These are phyloP conservation scores for Ophiostoma novo-ulmi DNA, from an alignment of 2,329 filamentous ascomycete genomes.

Conservation along the genomic window DNA sequence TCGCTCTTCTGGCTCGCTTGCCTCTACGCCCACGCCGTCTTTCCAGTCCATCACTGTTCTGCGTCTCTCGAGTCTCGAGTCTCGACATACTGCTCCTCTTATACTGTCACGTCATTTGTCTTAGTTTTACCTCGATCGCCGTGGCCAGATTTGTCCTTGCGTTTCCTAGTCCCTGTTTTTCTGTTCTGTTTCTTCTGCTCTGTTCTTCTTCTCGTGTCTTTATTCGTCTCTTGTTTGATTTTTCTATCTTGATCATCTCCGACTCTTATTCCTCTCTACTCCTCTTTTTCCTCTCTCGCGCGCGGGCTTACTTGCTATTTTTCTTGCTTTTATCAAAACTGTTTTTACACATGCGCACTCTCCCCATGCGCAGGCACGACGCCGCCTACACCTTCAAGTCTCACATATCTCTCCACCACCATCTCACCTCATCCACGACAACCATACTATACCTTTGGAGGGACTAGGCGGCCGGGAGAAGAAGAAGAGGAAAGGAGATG, in stretches of 20 bases:
- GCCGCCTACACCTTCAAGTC: neutral
- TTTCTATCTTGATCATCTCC: neutral
- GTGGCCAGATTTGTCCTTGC: neutral
- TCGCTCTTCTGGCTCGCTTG: neutral
- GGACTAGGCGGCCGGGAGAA: slow-evolving; percentile 2
- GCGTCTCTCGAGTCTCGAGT: neutral
- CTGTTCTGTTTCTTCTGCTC: neutral
- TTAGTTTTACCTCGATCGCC: too few relatives aligned
- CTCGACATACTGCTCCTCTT: neutral
- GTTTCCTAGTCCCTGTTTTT: neutral
- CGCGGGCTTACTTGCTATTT: slow-evolving; percentile 12
- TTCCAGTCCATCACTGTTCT: neutral
- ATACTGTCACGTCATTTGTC: neutral
- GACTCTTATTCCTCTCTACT: neutral
- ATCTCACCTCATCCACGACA: neutral
- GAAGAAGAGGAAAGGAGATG: neutral
- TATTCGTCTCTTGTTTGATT: neutral
- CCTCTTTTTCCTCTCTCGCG: neutral
- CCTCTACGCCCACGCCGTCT: neutral
- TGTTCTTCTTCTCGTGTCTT: neutral
- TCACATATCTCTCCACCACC: neutral
- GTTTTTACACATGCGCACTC: slow-evolving; percentile 14
- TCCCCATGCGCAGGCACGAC: slow-evolving; percentile 10
- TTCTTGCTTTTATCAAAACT: slow-evolving; percentile 15
- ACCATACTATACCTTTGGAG: slow-evolving; percentile 1